phyloP scores from a whole-genome alignment of 768 basidiomycete genomes.

The Phaffia australis region DNA sequence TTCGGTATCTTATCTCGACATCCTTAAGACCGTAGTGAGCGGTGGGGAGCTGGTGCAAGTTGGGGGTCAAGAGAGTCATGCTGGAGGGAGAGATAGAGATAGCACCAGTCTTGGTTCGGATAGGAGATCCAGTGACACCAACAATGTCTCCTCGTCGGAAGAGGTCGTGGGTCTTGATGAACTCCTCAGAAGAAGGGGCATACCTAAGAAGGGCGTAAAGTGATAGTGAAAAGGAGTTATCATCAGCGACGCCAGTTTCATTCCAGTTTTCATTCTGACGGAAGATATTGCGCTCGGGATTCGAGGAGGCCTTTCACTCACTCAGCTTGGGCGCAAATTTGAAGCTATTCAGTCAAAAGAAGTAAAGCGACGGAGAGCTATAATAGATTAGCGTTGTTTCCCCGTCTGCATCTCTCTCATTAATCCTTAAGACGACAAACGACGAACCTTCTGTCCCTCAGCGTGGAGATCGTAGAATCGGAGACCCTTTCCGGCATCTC shows the following conservation, averaged over 20 bases:
- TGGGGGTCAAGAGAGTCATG: conserved; percentile 83
- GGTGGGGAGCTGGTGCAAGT: conserved; percentile 71
- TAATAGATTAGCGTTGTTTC: background rate
- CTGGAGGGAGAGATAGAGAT: conserved; percentile 72
- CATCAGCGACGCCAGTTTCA: conserved; percentile 1
- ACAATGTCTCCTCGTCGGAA: conserved; percentile 96
- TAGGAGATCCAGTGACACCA: conserved; percentile 77
- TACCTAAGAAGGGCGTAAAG: conserved; percentile 29
- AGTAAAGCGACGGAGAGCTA: background rate
- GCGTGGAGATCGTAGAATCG: conserved; percentile 88
- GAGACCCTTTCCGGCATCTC: conserved; percentile 69
- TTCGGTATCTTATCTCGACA: conserved; percentile 92
- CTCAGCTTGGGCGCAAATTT: conserved; percentile 86
- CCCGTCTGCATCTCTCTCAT: background rate
- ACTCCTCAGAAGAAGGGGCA: conserved; percentile 42
- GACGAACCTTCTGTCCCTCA: conserved; percentile 62
- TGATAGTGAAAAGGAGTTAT: background rate
- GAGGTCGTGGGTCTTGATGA: conserved; percentile 61
- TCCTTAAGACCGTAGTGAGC: conserved; percentile 87
- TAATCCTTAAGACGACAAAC: background rate
- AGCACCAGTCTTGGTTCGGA: conserved; percentile 90
- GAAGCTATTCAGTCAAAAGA: conserved; percentile 47
- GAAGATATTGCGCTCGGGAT: too few relatives aligned
- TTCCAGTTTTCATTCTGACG: background rate
- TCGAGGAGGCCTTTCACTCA: conserved; percentile 40